phyloP scores from a whole-genome alignment of 345 rosid species.

The Eutrema heterophyllum region DNA sequence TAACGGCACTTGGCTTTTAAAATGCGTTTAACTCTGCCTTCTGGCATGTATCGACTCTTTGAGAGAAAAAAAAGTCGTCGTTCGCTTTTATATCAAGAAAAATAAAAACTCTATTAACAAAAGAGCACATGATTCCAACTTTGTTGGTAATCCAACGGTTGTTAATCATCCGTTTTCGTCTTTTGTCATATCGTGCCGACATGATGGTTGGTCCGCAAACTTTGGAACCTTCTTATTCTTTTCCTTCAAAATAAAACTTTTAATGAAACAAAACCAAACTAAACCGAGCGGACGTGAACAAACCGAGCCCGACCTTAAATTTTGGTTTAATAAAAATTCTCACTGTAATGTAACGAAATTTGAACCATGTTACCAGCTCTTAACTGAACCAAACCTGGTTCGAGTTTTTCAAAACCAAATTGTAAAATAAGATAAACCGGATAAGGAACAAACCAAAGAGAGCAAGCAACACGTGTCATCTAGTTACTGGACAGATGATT shows the following conservation, averaged over 20 bases:
- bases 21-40: neutral
- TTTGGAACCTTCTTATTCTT: slow-evolving; percentile 13
- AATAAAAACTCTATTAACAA: neutral
- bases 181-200: slow-evolving; percentile 17
- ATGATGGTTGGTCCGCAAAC: slow-evolving; percentile 18
- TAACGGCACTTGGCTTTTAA: neutral
- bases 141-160: slow-evolving; percentile 29
- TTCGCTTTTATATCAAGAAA: slow-evolving; percentile 10
- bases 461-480: neutral
- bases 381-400: neutral
- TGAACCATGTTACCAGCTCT: neutral
- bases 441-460: neutral
- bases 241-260: neutral
- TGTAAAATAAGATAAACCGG: neutral
- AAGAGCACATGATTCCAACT: slow-evolving; percentile 27
- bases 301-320: neutral
- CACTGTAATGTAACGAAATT: neutral
- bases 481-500: neutral
- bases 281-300: neutral
- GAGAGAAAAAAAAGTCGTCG: slow-evolving; percentile 9
- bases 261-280: neutral
- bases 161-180: neutral
- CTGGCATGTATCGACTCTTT: slow-evolving; percentile 17
- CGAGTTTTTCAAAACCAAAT: neutral
- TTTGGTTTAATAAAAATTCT: neutral